These are phyloP conservation scores for Coniochaeta sp. DNA, from an alignment of 2,329 filamentous ascomycete genomes.

Conservation along the genomic window DNA sequence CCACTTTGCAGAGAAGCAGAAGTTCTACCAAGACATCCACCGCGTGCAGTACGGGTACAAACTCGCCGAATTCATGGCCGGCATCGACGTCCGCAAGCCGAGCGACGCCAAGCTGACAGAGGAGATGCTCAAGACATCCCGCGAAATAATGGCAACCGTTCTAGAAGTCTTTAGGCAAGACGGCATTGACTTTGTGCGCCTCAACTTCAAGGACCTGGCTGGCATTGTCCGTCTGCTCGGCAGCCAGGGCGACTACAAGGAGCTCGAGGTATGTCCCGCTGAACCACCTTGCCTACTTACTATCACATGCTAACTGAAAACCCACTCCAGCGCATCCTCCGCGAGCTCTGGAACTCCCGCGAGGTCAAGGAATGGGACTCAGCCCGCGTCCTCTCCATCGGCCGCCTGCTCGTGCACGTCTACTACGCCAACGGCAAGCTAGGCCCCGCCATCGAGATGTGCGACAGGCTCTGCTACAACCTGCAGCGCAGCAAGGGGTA, in stretches of 20 bases:
- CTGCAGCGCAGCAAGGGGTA: slow-evolving; percentile 22
- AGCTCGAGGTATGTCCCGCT: slow-evolving; percentile 27
- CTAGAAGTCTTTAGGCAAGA: slow-evolving; percentile 30
- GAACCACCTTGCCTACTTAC: neutral
- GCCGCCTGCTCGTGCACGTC: slow-evolving; percentile 22
- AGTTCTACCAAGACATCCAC: slow-evolving; percentile 28
- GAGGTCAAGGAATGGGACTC: slow-evolving; percentile 25
- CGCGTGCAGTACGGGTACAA: slow-evolving; percentile 35
- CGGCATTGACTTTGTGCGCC: slow-evolving; percentile 33
- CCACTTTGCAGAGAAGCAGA: slow-evolving; percentile 30
- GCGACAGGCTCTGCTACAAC: slow-evolving; percentile 25
- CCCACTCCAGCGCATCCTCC: slow-evolving; percentile 17
- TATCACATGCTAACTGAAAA: slow-evolving; percentile 3
- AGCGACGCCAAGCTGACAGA: slow-evolving; percentile 24
- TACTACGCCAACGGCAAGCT: slow-evolving; percentile 18
- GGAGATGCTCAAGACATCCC: slow-evolving; percentile 27
- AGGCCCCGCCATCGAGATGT: slow-evolving; percentile 19
- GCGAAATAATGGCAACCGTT: slow-evolving; percentile 30
- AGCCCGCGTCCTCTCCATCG: slow-evolving; percentile 19
- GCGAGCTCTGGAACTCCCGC: slow-evolving; percentile 23
- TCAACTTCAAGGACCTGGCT: slow-evolving; percentile 35
- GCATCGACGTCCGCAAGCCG: slow-evolving; percentile 19
- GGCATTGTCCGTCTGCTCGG: slow-evolving; percentile 37
- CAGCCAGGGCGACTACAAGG: slow-evolving; percentile 35
- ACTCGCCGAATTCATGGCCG: slow-evolving; percentile 34